Evolutionary conservation across 257 asterid species (phyloP), one percentile per base, ranked within the genome.

Genomic region (Parsonsia alboflavescens): DNA sequence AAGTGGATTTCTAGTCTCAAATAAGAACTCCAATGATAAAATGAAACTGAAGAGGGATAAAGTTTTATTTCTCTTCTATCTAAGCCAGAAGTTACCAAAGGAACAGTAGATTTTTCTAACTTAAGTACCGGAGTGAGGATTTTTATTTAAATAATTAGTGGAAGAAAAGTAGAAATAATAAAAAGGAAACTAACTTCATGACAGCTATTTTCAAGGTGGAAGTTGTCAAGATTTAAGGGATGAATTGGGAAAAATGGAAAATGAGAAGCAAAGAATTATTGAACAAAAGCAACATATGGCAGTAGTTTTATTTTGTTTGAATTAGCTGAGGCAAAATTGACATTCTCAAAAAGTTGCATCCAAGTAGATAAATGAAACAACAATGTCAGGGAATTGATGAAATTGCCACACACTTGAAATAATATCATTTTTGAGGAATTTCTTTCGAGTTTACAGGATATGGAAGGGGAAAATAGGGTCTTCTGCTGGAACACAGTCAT

Each of bases 351-450:
- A 22, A 57, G 30, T 56, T n/a, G 62, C 36, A 24, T 57, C 11
- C 30, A 3, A 22, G 10, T 57, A 10, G 21, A 52, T 16, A 4
- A 50, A 50, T 21, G 57, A 52, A 52, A 52, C 50, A 10, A 15
- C 16, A 13, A 50, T 13, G 16, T 13, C 7, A 19, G 22, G 45
- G 24, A 11, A 65, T 28, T 54, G 56, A n/a, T 50, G 16, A 13
- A 44, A 21, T 74, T 52, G 13, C 78, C 56, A 13, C 22, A 36
- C 73, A 64, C n/a, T 54, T 52, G 17, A 36, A 5, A 10, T 75
- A n/a, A 8, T 24, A 10, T 12, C n/a, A 66, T 52, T 45, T 10
- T 75, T 41, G 7, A 24, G 73, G 56, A 67, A 39, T 28, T 16
- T 26, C 7, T 54, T 53, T 2, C 1, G 56, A 52, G 41, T 36